A percentile compares a stretch with the other conserved stretches of the same genome.
These are phyloP conservation scores for Paecilomyces dactylethromorphus DNA, from an alignment of 2,329 filamentous ascomycete species.

Conservation along the genomic window DNA sequence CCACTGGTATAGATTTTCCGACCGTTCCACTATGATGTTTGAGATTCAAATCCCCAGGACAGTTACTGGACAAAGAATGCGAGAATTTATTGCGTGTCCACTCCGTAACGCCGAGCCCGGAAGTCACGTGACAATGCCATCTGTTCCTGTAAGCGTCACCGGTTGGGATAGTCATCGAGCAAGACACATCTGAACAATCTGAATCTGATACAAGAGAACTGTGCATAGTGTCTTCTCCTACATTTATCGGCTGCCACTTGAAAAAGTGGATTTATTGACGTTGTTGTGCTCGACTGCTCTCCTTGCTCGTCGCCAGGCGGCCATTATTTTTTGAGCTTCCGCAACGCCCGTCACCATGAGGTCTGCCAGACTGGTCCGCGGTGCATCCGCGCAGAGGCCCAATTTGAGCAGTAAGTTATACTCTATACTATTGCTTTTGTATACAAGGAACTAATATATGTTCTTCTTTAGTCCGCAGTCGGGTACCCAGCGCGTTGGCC, in stretches of 20 bases:
- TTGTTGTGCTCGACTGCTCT: constrained; percentile 9
- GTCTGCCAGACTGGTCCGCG: constrained; percentile 32
- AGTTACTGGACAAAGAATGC: not conserved
- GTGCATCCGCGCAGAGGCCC: constrained; percentile 23
- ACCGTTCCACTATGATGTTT: not conserved
- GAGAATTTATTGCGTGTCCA: not conserved
- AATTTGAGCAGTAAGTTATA: constrained; percentile 19
- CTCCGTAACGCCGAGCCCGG: constrained; percentile 11
- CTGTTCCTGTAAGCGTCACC: not conserved
- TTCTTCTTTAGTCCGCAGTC: constrained; percentile 21
- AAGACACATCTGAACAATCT: not conserved
- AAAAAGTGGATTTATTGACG: not conserved
- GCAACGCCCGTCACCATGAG: constrained; percentile 33
- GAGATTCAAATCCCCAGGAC: not conserved
- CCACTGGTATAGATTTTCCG: not conserved
- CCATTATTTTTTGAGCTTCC: constrained; percentile 19
- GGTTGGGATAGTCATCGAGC: not conserved
- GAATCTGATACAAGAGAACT: not conserved
- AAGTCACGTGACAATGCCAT: constrained; percentile 10
- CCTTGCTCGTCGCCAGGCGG: constrained; percentile 16
- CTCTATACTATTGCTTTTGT: not conserved
- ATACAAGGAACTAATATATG: not conserved
- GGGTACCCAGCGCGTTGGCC: constrained; percentile 23
- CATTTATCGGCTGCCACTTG: not conserved
- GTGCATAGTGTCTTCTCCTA: not conserved